Percentiles rank a stretch among this genome's conserved stretches.
Evolutionary conservation across 805 yeast species (phyloP).

Genomic region (Clavispora carvajalis): DNA sequence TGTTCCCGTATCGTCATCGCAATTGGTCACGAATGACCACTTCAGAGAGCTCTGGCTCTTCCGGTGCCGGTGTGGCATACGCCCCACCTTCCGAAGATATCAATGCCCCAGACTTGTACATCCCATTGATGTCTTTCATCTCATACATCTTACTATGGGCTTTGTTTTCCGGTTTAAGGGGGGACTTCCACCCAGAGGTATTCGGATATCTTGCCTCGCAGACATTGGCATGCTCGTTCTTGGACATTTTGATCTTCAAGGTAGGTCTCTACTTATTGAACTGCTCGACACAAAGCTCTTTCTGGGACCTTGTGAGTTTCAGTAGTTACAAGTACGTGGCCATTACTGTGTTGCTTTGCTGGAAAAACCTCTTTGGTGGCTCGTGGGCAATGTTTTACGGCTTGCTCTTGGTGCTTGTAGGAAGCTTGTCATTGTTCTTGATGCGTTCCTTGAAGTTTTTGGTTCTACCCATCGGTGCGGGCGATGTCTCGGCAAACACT

Average conservation of each 20-base stretch:
- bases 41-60: conserved; percentile 15
- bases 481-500: conserved; percentile 45
- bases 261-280: conserved; percentile 77
- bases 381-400: conserved; percentile 33
- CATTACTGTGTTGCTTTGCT: conserved; percentile 49
- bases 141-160: conserved; percentile 86
- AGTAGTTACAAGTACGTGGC: conserved; percentile 94
- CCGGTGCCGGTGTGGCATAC: conserved; percentile 32
- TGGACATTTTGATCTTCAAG: conserved; percentile 73
- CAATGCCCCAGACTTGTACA: conserved; percentile 94
- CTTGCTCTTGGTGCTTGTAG: conserved; percentile 28
- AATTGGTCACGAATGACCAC: conserved; percentile 67
- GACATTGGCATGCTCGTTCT: conserved; percentile 72
- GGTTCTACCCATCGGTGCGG: conserved; percentile 48
- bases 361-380: conserved; percentile 41
- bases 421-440: conserved; percentile 52
- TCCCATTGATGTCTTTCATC: conserved; percentile 88
- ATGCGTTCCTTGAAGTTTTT: conserved; percentile 66
- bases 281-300: conserved; percentile 51
- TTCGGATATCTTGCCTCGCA: conserved; percentile 84
- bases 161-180: conserved; percentile 75
- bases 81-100: conserved; percentile 81
- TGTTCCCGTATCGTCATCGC: conserved; percentile 81
- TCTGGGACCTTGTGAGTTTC: conserved; percentile 83
- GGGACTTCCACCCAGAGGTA: conserved; percentile 88